phyloP scores from a whole-genome alignment of 2,329 filamentous ascomycete genomes.

The Pezicula carpinea region DNA sequence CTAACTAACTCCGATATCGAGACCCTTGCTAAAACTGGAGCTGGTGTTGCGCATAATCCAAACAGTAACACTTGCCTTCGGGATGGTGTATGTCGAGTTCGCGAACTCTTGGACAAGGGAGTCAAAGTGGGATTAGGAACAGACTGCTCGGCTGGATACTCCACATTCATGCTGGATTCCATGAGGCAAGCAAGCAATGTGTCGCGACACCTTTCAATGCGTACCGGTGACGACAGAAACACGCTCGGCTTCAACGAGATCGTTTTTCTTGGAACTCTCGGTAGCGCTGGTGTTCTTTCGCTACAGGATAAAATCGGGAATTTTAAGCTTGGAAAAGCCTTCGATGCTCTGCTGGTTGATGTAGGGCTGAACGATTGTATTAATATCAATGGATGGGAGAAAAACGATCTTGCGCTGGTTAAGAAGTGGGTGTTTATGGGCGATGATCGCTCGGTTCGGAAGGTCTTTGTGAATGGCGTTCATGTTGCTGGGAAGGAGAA shows the following conservation, averaged over 20 bases:
- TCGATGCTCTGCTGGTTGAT: slow-evolving; percentile 64
- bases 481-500: slow-evolving; percentile 1
- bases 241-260: slow-evolving; percentile 22
- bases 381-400: slow-evolving; percentile 2
- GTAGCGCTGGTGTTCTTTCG: slow-evolving; percentile 43
- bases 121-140: slow-evolving; percentile 66
- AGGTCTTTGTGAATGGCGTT: slow-evolving; percentile 3
- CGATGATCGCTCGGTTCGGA: slow-evolving; percentile 1
- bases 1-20: slow-evolving; percentile 39
- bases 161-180: slow-evolving; percentile 52
- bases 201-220: slow-evolving; percentile 41
- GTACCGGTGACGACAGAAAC: slow-evolving; percentile 30
- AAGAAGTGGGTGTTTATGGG: slow-evolving; percentile 5
- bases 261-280: slow-evolving; percentile 46
- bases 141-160: slow-evolving; percentile 59
- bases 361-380: slow-evolving; percentile 2
- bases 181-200: slow-evolving; percentile 52
- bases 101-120: slow-evolving; percentile 48
- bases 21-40: slow-evolving; percentile 33
- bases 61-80: slow-evolving; percentile 47
- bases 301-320: slow-evolving; percentile 66
- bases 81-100: slow-evolving; percentile 43
- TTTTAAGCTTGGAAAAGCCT: slow-evolving; percentile 81
- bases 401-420: slow-evolving; percentile 1
- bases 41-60: slow-evolving; percentile 45